These are phyloP conservation scores for Naegleria gruberi DNA, from an alignment of 208 protist species.

Conservation along the genomic window DNA sequence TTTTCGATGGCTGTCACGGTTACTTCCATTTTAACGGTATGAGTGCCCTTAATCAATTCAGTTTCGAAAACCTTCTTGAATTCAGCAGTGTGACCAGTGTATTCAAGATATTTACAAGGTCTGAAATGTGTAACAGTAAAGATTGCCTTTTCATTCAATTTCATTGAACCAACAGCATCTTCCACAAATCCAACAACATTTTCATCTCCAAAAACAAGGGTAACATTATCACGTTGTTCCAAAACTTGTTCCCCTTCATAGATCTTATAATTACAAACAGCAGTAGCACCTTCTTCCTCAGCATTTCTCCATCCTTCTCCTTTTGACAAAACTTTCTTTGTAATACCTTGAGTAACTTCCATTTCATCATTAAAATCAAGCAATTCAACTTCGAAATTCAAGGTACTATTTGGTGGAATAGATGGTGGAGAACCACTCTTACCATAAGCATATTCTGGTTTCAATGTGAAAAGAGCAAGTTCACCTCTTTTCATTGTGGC, in stretches of 20 bases:
- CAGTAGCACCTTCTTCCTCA: conserved; percentile 63
- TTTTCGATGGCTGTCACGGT: neutral
- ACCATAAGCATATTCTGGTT: conserved; percentile 69
- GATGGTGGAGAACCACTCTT: conserved; percentile 55
- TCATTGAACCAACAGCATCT: conserved; percentile 46
- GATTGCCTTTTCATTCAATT: conserved; percentile 41
- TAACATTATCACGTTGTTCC: conserved; percentile 57
- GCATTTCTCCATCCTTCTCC: conserved; percentile 54
- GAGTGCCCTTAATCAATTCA: conserved; percentile 47
- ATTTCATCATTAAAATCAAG: conserved; percentile 62
- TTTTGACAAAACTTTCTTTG: conserved; percentile 65
- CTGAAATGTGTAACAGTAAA: neutral
- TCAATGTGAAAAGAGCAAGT: conserved; percentile 61
- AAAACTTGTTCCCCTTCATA: conserved; percentile 19
- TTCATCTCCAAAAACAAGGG: neutral
- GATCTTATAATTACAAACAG: conserved; percentile 21
- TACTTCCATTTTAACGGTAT: conserved; percentile 54
- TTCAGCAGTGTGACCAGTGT: neutral
- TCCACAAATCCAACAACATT: conserved; percentile 39
- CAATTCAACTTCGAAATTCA: conserved; percentile 78
- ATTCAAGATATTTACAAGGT: neutral
- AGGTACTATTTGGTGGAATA: conserved; percentile 68
- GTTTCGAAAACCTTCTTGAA: conserved; percentile 58
- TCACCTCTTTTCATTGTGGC: conserved; percentile 75
- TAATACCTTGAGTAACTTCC: conserved; percentile 50